Evolutionary conservation across 179 eudicot genomes (phyloP), one percentile per base, ranked within the genome.

Genomic region (Patellifolia procumbens): DNA sequence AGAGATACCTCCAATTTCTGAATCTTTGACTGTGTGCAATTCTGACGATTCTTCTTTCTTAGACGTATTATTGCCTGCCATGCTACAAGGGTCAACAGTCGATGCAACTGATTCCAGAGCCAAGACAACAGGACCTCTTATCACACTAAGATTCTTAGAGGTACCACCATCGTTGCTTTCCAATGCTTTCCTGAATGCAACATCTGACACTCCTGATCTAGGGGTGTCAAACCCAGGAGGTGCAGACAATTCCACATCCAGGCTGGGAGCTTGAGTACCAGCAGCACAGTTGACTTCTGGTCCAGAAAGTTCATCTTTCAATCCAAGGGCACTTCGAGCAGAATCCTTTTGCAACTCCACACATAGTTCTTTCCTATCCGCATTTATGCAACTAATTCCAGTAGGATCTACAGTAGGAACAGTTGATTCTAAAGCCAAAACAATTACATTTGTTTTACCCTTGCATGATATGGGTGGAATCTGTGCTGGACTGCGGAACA

Each of bases 181-280:
- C 52, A 39, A 62, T 16, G 86, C 39, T 68, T 61, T 82, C 29
- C 37, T 75, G 64, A 75, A 62, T 22, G 55, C 9, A 46, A 74
- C 56, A 74, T 72, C 77, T 17, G 77, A 68, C 51, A 68, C 24
- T 53, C 46, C 81, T 15, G 71, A 32, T 72, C 76, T 78, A 72
- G 86, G 78, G 35, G 83, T 83, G 72, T 83, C 85, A 76, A 85
- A 85, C 52, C 88, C 88, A 58, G 88, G 88, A 34, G 88, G 88
- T 3, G 83, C 86, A 74, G 79, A 58, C 75, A 86, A 72, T 74
- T 86, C 85, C 58, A 78, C 85, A 62, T 82, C 84, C 35, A 78
- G 73, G 49, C 31, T 49, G 31, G 65, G 73, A 65, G 53, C 76
- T 62, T 51, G 63, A 10, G 2, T 37, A 56, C 49, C 73, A 77